These are phyloP conservation scores for Akanthomyces dipterigenus DNA, from an alignment of 2,329 filamentous ascomycete species.

Conservation along the genomic window DNA sequence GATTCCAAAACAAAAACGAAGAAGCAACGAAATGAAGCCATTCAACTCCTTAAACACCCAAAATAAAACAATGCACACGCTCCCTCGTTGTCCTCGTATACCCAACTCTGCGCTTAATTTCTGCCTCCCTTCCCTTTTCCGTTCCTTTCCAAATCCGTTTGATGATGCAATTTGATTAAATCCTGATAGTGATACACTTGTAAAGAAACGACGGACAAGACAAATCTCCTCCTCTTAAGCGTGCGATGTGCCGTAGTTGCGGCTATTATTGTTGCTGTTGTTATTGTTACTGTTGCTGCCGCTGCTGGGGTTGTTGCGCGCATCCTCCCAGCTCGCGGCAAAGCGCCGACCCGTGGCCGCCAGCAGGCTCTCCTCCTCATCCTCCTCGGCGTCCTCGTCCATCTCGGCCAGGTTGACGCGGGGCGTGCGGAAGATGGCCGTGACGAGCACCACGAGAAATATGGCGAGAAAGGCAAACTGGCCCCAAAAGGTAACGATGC, in stretches of 20 bases:
- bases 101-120: background rate
- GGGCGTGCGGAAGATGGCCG: slow-evolving; percentile 73
- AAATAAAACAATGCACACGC: background rate
- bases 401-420: slow-evolving; percentile 68
- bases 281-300: slow-evolving; percentile 13
- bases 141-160: background rate
- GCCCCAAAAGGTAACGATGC: slow-evolving; percentile 88
- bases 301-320: slow-evolving; percentile 47
- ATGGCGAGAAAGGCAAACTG: slow-evolving; percentile 86
- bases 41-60: background rate
- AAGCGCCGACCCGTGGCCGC: slow-evolving; percentile 77
- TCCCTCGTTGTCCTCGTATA: slow-evolving; percentile 2
- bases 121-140: background rate
- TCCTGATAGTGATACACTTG: background rate
- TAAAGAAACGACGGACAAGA: too few relatives aligned
- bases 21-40: background rate
- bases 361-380: slow-evolving; percentile 88
- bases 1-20: background rate
- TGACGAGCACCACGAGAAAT: slow-evolving; percentile 75
- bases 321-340: slow-evolving; percentile 82
- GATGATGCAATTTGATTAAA: background rate
- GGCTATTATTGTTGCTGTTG: slow-evolving; percentile 8
- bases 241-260: background rate
- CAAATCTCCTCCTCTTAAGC: background rate
- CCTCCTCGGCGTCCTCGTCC: slow-evolving; percentile 83